Percentiles rank a stretch among this genome's conserved stretches.
Conservation (phyloP, 768 basidiomycete species). For the Lactarius akahatsu region DNA sequence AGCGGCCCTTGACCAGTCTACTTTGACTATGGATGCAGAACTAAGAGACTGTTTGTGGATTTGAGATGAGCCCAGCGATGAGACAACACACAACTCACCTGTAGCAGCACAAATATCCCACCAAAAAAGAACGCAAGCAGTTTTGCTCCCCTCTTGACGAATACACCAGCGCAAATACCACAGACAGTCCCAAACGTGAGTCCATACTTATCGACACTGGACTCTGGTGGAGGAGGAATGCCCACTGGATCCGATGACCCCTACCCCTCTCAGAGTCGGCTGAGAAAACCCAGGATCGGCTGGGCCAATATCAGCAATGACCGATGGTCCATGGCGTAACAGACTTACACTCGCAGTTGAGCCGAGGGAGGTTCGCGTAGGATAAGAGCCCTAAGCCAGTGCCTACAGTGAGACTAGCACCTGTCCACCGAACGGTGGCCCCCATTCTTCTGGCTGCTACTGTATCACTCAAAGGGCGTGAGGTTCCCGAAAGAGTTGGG, state of each 20-base stretch:
- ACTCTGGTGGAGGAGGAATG: conserved; percentile 57
- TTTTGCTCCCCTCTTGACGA: conserved; percentile 93
- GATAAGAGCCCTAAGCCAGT: conserved; percentile 18
- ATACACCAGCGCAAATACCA: conserved; percentile 88
- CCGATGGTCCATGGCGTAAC: neutral
- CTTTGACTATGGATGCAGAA: conserved; percentile 65
- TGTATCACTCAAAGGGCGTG: neutral
- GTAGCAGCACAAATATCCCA: conserved; percentile 85
- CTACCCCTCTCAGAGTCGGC: conserved; percentile 7
- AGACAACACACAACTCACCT: conserved; percentile 51
- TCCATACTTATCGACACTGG: conserved; percentile 77
- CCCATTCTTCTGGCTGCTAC: neutral
- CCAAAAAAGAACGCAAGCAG: conserved; percentile 83
- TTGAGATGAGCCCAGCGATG: neutral
- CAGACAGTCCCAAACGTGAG: conserved; percentile 86
- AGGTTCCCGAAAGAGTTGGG: neutral
- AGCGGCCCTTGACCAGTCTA: conserved; percentile 75
- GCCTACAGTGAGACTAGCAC: conserved; percentile 13
- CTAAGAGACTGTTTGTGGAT: conserved; percentile 64
- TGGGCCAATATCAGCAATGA: neutral
- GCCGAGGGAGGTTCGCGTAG: conserved; percentile 6
- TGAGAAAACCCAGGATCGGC: neutral
- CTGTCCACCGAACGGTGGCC: neutral
- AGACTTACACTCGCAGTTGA: conserved; percentile 25
- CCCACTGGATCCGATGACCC: neutral